Base-by-base conservation (phyloP, 1,139 yeast genomes). In the Suhomyces bokatorum region DNA sequence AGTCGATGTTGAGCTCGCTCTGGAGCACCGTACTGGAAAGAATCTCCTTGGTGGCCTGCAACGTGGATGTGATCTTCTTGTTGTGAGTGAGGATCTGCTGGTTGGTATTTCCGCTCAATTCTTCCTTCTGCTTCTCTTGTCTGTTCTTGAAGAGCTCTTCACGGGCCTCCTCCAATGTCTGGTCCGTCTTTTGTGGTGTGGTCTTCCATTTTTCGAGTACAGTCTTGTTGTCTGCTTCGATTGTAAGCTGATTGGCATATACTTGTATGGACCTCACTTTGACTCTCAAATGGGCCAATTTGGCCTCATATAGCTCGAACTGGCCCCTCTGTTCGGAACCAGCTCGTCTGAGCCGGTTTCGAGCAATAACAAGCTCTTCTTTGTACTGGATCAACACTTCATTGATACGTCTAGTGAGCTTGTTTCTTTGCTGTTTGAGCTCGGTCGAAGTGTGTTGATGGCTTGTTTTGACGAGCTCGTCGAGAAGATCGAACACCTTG, bases 1-100 rank as follows among this genome's bases (percentile, higher is more conserved):
- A 77, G 39, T 80, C 83, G 30, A 83, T 66, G 52, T 84, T 83
- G 44, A 83, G 63, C 49, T 81, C 85, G 6, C 86, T 78, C 50
- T 84, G 85, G 46, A 82, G 57, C 9, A 82, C 71, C 3, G 84
- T 70, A 11, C 81, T 68, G 35, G 80, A 56, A 60, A 83, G 77
- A 57, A 82, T 60, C 45, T 75, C 79, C 49, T 79, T 76, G 10
- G 85, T 78, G 4, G 80, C 66, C 50, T 77, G 76, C 40, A 82
- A 67, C 2, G 81, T 66, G 9, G 73, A 57, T 0, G 87, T 80
- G 45, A 83, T 78, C 46, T 76, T 75, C 48, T 78, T 78, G 42
- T 80, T 77, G 40, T 77, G 77, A 16, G 66, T 58, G 34, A 77
- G 62, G 10, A 78, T 66, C 48, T 73, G 74, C 13, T 56, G 47